Base-by-base conservation (phyloP, 2,329 filamentous ascomycete genomes). In the Nothophaeocryptopus gaeumannii region DNA sequence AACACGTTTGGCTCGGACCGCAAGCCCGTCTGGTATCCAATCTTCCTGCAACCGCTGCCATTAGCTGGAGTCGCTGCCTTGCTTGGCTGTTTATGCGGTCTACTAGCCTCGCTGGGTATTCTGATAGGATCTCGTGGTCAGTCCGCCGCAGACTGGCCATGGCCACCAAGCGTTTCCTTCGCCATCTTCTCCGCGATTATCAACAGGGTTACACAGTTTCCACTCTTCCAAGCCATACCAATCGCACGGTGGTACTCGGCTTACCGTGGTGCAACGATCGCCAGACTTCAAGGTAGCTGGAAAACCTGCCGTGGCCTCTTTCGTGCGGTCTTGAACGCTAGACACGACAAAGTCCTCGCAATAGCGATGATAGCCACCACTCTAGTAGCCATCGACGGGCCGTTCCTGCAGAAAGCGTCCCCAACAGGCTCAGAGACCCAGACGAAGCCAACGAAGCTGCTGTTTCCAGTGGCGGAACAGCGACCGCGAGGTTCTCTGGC, bases 131-230 rank as follows among this genome's bases (percentile, higher is more conserved):
- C 55, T 5, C 29, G 54, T 32, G 39, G 43, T 2, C 39, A 47
- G 26, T 42, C 53, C 15, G 39, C 45, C 4, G 32, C 37, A 8
- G 35, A 31, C 35, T 56, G 54, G 54, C 9, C 29, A 15, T 47
- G 50, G 20, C 48, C 46, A n/a, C 54, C 54, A 7, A 54, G 43
- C 5, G 54, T 56, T 2, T 56, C 42, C 16, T 41, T 58, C 8
- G 55, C 55, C 49, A 58, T 55, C 16, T 46, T 44, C 10, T 47
- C 52, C 1, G 52, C 55, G 5, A 30, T 52, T 15, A 45, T 41
- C 15, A 50, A 51, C 26, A 45, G 32, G 5, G 42, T 43, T 5
- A n/a, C 52, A 11, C 38, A 34, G 14, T 46, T 56, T 30, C 44
- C 51, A 4, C 40, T 45, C n/a, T 14, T 42, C 10, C 47, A 45